Percentiles rank a stretch among this genome's conserved stretches.
Evolutionary conservation across 176 grass and related monocot genomes (phyloP).

Genomic region (Pontederia paniculata): DNA sequence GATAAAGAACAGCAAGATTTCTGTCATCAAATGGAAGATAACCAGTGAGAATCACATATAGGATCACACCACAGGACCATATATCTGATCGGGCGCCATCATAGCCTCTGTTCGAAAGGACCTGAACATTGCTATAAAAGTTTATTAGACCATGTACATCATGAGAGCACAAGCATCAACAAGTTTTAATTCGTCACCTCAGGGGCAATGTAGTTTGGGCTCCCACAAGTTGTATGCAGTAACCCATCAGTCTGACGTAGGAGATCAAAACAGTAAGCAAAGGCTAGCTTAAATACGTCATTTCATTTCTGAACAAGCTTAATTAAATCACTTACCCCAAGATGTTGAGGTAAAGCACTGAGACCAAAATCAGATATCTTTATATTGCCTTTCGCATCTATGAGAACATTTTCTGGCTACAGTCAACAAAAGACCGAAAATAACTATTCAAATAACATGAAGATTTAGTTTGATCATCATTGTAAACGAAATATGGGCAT

Average conservation of each 20-base stretch:
- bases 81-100: slow-evolving; percentile 71
- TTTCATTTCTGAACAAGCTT: neutral
- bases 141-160: neutral
- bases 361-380: slow-evolving; percentile 96
- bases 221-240: slow-evolving; percentile 91
- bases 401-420: slow-evolving; percentile 81
- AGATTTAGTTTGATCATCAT: neutral
- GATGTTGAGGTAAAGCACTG: slow-evolving; percentile 72
- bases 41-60: slow-evolving; percentile 74
- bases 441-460: neutral
- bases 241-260: slow-evolving; percentile 61
- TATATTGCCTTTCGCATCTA: slow-evolving; percentile 60
- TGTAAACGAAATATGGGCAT: too few species aligned
- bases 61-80: slow-evolving; percentile 89
- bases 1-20: slow-evolving; percentile 75
- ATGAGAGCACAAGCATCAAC: neutral
- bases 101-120: slow-evolving; percentile 69
- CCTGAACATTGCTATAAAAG: slow-evolving; percentile 13
- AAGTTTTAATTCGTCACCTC: slow-evolving; percentile 30
- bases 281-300: too few species aligned
- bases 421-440: neutral
- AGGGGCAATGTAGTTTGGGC: slow-evolving; percentile 90
- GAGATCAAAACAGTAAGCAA: neutral
- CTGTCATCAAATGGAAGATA: slow-evolving; percentile 76
- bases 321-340: slow-evolving; percentile 34